phyloP scores from a whole-genome alignment of 129 eudicot genomes.

The Heracleum sosnowskyi region DNA sequence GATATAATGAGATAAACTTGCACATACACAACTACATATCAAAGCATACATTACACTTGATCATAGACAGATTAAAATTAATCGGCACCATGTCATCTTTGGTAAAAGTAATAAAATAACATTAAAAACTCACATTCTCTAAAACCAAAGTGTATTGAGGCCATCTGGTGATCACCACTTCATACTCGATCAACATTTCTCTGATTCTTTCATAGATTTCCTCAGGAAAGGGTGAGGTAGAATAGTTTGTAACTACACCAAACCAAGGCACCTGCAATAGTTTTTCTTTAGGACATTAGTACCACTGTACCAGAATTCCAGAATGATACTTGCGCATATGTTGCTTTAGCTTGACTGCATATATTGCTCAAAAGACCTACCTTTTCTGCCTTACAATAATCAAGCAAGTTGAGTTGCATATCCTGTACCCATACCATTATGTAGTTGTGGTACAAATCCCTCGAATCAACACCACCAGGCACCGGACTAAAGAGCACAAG shows the following conservation, averaged over 20 bases:
- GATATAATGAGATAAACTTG: not conserved
- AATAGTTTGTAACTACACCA: conserved; percentile 71
- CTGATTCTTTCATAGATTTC: conserved; percentile 57
- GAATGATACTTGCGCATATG: not conserved
- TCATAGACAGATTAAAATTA: not conserved
- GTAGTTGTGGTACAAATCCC: conserved; percentile 61
- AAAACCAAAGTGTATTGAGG: conserved; percentile 72
- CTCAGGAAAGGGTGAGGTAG: conserved; percentile 88
- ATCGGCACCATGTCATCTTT: not conserved
- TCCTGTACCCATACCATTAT: conserved; percentile 93
- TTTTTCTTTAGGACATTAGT: not conserved
- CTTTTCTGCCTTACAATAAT: conserved; percentile 86
- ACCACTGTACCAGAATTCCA: too few relatives aligned
- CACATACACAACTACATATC: not conserved
- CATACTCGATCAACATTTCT: conserved; percentile 60
- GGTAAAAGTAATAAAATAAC: conserved; percentile 5
- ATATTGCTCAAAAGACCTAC: conserved; percentile 19
- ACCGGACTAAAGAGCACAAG: conserved; percentile 40
- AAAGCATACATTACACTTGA: not conserved
- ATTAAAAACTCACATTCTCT: conserved; percentile 70
- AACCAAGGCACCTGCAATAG: conserved; percentile 63
- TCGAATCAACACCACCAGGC: conserved; percentile 71
- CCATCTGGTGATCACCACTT: conserved; percentile 80
- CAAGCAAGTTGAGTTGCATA: conserved; percentile 73
- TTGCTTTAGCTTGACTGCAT: not conserved